These are phyloP conservation scores for Lachancea lanzarotensis DNA, from an alignment of 805 yeast genomes.

Conservation along the genomic window DNA sequence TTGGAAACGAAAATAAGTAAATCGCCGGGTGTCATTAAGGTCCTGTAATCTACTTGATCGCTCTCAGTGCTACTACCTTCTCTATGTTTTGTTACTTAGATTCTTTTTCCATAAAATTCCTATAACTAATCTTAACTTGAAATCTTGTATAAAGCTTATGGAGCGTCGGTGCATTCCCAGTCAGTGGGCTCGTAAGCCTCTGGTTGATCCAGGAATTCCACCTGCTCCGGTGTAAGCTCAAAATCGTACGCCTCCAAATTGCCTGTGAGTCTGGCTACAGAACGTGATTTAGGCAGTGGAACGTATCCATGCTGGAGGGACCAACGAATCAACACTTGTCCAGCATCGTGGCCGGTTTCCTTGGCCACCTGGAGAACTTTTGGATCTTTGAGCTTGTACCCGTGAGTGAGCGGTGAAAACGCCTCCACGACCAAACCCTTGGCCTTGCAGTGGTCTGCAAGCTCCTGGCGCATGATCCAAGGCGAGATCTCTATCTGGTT, in stretches of 20 bases:
- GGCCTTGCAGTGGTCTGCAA: constrained; percentile 52
- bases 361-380: constrained; percentile 44
- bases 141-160: constrained; percentile 23
- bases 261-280: constrained; percentile 42
- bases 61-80: too few species aligned
- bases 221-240: constrained; percentile 38
- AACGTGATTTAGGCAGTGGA: constrained; percentile 62
- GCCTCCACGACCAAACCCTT: constrained; percentile 62
- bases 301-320: constrained; percentile 63
- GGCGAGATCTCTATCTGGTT: constrained; percentile 84
- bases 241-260: constrained; percentile 54
- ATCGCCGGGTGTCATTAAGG: too few species aligned
- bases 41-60: too few species aligned
- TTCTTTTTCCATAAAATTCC: too few species aligned
- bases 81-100: too few species aligned
- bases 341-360: constrained; percentile 44
- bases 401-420: constrained; percentile 71
- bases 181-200: constrained; percentile 64
- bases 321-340: constrained; percentile 69
- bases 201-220: constrained; percentile 41
- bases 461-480: constrained; percentile 63
- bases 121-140: background rate
- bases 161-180: constrained; percentile 66
- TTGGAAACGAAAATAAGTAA: too few species aligned
- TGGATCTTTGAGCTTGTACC: constrained; percentile 50